These are phyloP conservation scores for Podospora pseudopauciseta DNA, from an alignment of 495 filamentous ascomycete genomes.

Conservation along the genomic window DNA sequence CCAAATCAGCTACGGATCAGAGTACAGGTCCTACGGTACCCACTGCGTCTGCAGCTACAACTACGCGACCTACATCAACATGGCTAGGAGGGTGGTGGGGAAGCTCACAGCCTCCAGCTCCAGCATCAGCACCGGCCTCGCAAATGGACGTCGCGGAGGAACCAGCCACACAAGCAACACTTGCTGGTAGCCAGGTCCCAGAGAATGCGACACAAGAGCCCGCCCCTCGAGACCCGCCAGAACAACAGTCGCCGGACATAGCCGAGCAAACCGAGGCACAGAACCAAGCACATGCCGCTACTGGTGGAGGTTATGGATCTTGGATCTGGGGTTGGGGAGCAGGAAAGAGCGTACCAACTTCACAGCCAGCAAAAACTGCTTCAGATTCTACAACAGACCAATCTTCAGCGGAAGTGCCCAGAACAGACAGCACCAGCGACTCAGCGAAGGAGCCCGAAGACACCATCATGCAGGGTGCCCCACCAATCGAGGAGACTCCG, in stretches of 20 bases:
- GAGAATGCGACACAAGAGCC: conserved; percentile 17
- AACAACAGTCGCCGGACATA: conserved; percentile 23
- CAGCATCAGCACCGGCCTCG: conserved; percentile 25
- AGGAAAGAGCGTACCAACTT: background rate
- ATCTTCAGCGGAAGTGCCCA: conserved; percentile 20
- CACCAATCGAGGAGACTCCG: conserved; percentile 22
- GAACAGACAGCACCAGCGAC: conserved; percentile 18
- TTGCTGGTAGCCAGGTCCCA: conserved; percentile 6
- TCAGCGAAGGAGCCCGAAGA: conserved; percentile 33
- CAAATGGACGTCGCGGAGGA: conserved; percentile 19
- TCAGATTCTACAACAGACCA: background rate
- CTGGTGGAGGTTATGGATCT: conserved; percentile 32
- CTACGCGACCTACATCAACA: conserved; percentile 39
- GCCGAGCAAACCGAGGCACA: conserved; percentile 13
- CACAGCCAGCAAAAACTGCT: conserved; percentile 7
- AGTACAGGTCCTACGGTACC: conserved; percentile 16
- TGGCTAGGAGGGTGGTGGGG: conserved; percentile 52
- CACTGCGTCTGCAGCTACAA: conserved; percentile 26
- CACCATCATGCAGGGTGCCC: conserved; percentile 39
- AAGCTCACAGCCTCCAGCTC: conserved; percentile 22
- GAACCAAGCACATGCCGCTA: conserved; percentile 12
- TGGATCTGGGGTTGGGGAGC: conserved; percentile 53
- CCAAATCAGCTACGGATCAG: background rate
- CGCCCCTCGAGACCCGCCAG: conserved; percentile 18
- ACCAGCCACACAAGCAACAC: conserved; percentile 11